A percentile compares a stretch with the other conserved stretches of the same genome.
Evolutionary conservation across 108 stramenopile genomes (phyloP).

Genomic region (Cylindrotheca fusiformis): DNA sequence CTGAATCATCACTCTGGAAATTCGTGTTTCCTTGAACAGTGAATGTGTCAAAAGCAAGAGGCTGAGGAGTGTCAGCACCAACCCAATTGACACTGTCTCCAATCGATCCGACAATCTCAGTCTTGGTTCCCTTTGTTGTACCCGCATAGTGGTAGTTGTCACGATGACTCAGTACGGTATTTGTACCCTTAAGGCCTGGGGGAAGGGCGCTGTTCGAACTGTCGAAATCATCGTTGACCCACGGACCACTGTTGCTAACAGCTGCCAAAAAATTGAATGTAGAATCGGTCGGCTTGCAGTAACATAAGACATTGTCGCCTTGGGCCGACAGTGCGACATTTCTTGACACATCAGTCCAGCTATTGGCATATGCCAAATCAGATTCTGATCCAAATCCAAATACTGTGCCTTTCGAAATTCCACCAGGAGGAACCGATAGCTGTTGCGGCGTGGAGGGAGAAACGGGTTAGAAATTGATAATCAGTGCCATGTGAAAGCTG

Average conservation of each 20-base stretch:
- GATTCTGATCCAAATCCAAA: conserved; percentile 23
- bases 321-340: conserved; percentile 20
- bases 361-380: neutral
- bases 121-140: conserved; percentile 10
- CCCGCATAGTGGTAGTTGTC: conserved; percentile 34
- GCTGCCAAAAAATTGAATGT: conserved; percentile 5
- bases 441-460: no score
- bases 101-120: neutral
- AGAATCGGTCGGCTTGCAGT: conserved; percentile 8
- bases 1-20: no score
- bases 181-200: conserved; percentile 1
- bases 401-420: conserved; percentile 20
- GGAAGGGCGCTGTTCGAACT: conserved; percentile 18
- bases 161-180: conserved; percentile 7
- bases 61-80: no score
- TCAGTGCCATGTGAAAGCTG: neutral
- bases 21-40: no score
- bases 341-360: neutral
- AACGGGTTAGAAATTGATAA: neutral
- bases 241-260: neutral
- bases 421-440: neutral
- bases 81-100: conserved; percentile 18
- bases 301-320: conserved; percentile 28
- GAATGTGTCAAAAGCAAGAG: no score
- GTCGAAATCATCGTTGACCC: neutral